Evolutionary conservation across 2,329 filamentous ascomycete species (phyloP), one percentile per base, ranked within the genome.

Genomic region (Beauveria asiatica): DNA sequence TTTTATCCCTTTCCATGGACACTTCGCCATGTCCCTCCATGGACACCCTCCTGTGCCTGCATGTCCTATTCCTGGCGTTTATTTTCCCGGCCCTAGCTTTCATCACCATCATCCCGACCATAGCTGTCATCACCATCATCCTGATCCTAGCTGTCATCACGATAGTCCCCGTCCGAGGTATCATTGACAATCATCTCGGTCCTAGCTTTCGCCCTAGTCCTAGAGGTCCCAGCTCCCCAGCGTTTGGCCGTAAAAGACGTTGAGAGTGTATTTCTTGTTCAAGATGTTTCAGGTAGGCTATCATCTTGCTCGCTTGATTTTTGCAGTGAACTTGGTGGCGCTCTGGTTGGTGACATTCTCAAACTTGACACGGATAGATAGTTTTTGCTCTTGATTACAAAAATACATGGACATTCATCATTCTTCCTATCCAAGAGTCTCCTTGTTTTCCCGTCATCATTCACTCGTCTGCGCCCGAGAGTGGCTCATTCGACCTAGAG

Each of bases 401-500:
- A n/a, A n/a, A 21, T 21, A n/a, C 42, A 44, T 13, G 2, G n/a
- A 21, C 21, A 10, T 10, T 45, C 1, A 46, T 23, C 3, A 23
- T 13, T 46, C 10, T 23, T 25, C 4, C 21, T 7, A 46, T 46
- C 8, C 3, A 25, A 46, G 13, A 37, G 5, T 13, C 11, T 16
- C 13, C 3, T 37, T 6, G 16, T 21, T 13, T 23, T 23, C 17
- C 0, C 6, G 9, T 13, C 3, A 17, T 3, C 3, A 37, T 17
- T 27, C 57, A 65, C 48, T 63, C 53, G 54, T 65, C 64, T 7
- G 58, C 60, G 7, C 64, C 62, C 1, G 44, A 60, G 19, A 67
- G 52, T 0, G 64, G 39, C 61, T 66, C 60, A 21, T 65, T 65
- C 1, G 64, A 67, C 16, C 51, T 64, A 6, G 61, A 21, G 25